These are phyloP conservation scores for Plasmodium cynomolgi DNA, from an alignment of 169 alveolate species.

Conservation along the genomic window DNA sequence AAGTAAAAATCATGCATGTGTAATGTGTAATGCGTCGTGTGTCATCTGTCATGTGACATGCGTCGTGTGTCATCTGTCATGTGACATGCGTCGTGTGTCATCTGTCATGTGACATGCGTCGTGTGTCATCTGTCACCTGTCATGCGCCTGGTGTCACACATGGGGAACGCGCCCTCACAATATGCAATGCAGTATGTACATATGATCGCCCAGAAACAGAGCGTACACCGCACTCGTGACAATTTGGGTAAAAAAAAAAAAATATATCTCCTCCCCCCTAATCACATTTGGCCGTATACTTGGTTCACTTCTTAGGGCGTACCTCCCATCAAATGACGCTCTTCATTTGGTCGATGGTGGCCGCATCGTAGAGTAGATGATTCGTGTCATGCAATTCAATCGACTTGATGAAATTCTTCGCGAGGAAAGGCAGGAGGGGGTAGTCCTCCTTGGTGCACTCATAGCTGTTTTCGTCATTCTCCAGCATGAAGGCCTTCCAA, in stretches of 20 bases:
- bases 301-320: too few relatives aligned
- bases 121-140: too few relatives aligned
- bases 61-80: too few relatives aligned
- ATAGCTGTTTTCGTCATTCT: slow-evolving; percentile 64
- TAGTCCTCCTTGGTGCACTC: slow-evolving; percentile 72
- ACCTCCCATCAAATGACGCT: slow-evolving; percentile 8
- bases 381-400: slow-evolving; percentile 45
- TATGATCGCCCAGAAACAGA: background rate
- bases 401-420: slow-evolving; percentile 56
- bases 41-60: too few relatives aligned
- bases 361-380: slow-evolving; percentile 44
- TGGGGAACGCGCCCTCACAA: background rate
- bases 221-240: background rate
- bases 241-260: background rate
- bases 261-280: background rate
- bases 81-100: too few relatives aligned
- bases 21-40: too few relatives aligned
- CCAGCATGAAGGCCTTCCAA: slow-evolving; percentile 69
- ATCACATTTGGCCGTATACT: too few relatives aligned
- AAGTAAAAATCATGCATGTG: background rate
- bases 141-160: too few relatives aligned
- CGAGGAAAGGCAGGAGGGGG: slow-evolving; percentile 53
- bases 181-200: background rate
- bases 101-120: too few relatives aligned
- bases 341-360: slow-evolving; percentile 37